Evolutionary conservation across 1,139 yeast genomes (phyloP).

Genomic region (Hansenula lynferdii): DNA sequence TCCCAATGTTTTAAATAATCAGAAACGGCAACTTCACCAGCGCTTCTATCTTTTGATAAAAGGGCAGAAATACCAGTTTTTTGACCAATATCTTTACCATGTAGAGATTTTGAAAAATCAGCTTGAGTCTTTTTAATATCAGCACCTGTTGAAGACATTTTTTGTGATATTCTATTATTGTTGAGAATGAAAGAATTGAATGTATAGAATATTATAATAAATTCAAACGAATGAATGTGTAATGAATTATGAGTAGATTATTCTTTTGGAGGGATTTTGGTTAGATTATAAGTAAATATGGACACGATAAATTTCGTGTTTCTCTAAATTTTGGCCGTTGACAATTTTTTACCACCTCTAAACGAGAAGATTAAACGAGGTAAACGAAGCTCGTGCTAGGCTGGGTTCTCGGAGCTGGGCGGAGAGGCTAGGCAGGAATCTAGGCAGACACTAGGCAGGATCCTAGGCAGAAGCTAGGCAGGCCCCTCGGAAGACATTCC

Average conservation of each 20-base stretch:
- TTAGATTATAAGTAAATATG: not conserved
- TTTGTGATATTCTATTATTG: not conserved
- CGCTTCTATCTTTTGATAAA: slow-evolving; percentile 68
- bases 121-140: slow-evolving; percentile 36
- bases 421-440: too few relatives aligned
- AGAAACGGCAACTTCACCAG: slow-evolving; percentile 77
- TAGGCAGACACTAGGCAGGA: not conserved
- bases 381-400: not conserved
- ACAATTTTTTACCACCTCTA: too few relatives aligned
- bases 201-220: too few relatives aligned
- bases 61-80: slow-evolving; percentile 75
- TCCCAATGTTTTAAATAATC: slow-evolving; percentile 98
- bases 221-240: not conserved
- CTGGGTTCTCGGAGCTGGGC: not conserved
- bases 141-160: slow-evolving; percentile 13
- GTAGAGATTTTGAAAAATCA: slow-evolving; percentile 78
- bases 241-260: not conserved
- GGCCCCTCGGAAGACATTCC: too few relatives aligned
- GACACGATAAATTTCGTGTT: too few relatives aligned
- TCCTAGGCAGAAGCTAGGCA: not conserved
- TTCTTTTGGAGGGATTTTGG: not conserved
- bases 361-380: not conserved
- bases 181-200: not conserved
- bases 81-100: slow-evolving; percentile 64
- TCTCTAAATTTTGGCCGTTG: too few relatives aligned